Evolutionary conservation across 2,329 filamentous ascomycete species (phyloP).

Genomic region (Penicillium sclerotiorum): DNA sequence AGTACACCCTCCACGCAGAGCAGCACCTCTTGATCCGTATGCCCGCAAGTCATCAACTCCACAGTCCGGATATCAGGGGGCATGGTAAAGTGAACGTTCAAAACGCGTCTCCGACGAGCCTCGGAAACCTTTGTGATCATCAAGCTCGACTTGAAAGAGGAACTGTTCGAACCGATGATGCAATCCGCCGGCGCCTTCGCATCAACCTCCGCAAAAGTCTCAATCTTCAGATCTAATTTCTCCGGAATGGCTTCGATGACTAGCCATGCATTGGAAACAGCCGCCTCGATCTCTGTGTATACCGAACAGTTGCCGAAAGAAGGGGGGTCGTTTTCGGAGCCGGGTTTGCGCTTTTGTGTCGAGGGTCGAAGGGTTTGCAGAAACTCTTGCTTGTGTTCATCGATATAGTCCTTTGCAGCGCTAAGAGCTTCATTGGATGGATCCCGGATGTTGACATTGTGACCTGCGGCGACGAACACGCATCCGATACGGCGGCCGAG

Average conservation of each 20-base stretch:
- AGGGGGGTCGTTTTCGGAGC: no score
- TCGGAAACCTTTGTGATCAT: slow-evolving; percentile 47
- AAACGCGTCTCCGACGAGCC: slow-evolving; percentile 24
- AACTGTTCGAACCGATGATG: slow-evolving; percentile 55
- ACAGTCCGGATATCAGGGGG: slow-evolving; percentile 48
- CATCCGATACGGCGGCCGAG: slow-evolving; percentile 40
- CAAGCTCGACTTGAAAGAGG: slow-evolving; percentile 54
- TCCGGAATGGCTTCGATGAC: slow-evolving; percentile 59
- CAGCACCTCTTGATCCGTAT: slow-evolving; percentile 49
- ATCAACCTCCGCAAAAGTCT: slow-evolving; percentile 51
- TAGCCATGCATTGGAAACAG: slow-evolving; percentile 42
- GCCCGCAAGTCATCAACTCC: slow-evolving; percentile 57
- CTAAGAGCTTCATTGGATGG: background rate
- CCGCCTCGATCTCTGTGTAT: no score
- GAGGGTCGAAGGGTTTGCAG: no score
- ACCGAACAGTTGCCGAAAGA: no score
- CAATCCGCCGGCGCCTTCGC: slow-evolving; percentile 45
- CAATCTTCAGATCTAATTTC: slow-evolving; percentile 51
- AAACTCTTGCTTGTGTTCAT: no score
- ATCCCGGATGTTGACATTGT: background rate
- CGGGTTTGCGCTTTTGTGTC: no score
- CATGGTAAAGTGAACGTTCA: slow-evolving; percentile 58
- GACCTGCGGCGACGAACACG: background rate
- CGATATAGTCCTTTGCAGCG: no score
- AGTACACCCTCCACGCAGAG: slow-evolving; percentile 41